These are phyloP conservation scores for Tanozyma kutaoensis DNA, from an alignment of 805 yeast genomes.

Conservation along the genomic window DNA sequence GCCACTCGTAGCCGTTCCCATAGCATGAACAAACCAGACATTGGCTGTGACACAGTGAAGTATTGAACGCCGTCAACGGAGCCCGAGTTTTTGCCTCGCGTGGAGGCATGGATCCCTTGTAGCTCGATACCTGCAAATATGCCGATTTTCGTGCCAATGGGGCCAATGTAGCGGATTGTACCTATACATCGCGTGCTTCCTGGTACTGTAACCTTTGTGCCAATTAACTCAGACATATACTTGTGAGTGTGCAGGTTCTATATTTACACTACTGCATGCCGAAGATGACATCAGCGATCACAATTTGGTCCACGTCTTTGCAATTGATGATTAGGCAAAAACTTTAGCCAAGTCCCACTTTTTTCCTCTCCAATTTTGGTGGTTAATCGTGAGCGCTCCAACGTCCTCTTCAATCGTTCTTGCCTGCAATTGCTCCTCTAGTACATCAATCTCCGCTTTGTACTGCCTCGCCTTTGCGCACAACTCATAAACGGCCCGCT, in stretches of 20 bases:
- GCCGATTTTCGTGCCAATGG: conserved; percentile 59
- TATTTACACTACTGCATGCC: background rate
- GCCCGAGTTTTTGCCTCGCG: conserved; percentile 80
- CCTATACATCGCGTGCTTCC: conserved; percentile 52
- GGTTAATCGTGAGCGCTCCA: conserved; percentile 1
- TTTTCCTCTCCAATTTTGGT: too few relatives aligned
- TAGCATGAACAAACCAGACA: conserved; percentile 66
- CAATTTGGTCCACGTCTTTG: too few relatives aligned
- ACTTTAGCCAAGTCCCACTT: background rate
- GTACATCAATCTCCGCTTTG: background rate
- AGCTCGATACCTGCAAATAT: conserved; percentile 82
- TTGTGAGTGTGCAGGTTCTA: background rate
- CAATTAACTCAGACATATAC: conserved; percentile 18
- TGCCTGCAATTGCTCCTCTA: background rate
- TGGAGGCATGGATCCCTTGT: conserved; percentile 40
- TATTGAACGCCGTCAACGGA: conserved; percentile 57
- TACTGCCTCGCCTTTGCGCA: conserved; percentile 7
- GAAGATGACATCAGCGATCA: conserved; percentile 7
- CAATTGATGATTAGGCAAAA: too few relatives aligned
- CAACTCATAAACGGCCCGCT: conserved; percentile 14
- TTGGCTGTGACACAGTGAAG: conserved; percentile 49
- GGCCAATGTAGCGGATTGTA: conserved; percentile 56
- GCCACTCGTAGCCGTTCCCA: conserved; percentile 28
- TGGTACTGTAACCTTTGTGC: conserved; percentile 36
- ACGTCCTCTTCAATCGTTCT: conserved; percentile 3